Conservation (phyloP, 2,329 filamentous ascomycete genomes). For the Phialemoniopsis sp. region DNA sequence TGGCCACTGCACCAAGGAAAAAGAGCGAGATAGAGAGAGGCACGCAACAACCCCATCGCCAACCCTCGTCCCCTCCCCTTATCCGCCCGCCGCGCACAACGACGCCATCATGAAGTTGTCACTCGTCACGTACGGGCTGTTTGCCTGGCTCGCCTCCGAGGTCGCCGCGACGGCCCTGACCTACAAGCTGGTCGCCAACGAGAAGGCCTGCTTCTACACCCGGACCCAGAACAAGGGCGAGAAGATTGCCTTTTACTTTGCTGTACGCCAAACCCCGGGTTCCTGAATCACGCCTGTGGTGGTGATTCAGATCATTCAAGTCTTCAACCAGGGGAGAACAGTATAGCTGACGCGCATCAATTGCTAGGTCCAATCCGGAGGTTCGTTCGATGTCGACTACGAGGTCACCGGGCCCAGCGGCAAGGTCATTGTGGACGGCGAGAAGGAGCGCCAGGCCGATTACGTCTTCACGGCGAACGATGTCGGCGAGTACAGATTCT, state of each 20-base stretch:
- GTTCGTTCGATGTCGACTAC: slow-evolving; percentile 97
- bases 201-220: slow-evolving; percentile 94
- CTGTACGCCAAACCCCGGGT: slow-evolving; percentile 53
- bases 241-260: slow-evolving; percentile 98
- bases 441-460: slow-evolving; percentile 92
- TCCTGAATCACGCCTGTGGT: too few species aligned
- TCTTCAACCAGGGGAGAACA: too few species aligned
- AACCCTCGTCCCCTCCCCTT: slow-evolving; percentile 10
- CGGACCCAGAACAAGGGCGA: slow-evolving; percentile 71
- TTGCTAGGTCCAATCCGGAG: slow-evolving; percentile 99
- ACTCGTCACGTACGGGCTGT: slow-evolving; percentile 58
- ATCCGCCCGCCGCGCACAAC: slow-evolving; percentile 7
- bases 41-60: slow-evolving; percentile 26
- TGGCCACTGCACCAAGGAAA: neutral
- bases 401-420: slow-evolving; percentile 76
- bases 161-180: slow-evolving; percentile 88
- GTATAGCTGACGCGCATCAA: too few species aligned
- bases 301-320: too few species aligned
- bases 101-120: slow-evolving; percentile 59
- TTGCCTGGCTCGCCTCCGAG: slow-evolving; percentile 67
- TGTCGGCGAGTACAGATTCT: slow-evolving; percentile 88
- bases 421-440: slow-evolving; percentile 77
- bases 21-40: slow-evolving; percentile 2
- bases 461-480: slow-evolving; percentile 95
- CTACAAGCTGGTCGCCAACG: slow-evolving; percentile 84